phyloP scores from a whole-genome alignment of 805 yeast species.

The Zygoascus bituminiphila region DNA sequence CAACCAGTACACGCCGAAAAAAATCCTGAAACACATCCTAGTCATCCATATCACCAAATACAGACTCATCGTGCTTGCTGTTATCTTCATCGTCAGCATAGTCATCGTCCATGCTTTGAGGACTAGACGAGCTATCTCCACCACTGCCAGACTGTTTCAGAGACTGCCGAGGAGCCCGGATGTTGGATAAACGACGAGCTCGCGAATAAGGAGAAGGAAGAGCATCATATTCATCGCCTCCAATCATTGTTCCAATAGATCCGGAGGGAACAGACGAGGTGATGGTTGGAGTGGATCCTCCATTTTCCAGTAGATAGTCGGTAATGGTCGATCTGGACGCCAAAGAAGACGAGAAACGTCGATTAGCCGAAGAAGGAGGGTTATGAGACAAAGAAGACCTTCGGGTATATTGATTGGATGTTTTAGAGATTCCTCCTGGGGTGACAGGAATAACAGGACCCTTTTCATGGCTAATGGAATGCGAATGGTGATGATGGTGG shows the following conservation, averaged over 20 bases:
- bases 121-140: conserved; percentile 5
- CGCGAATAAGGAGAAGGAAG: conserved; percentile 15
- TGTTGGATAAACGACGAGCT: conserved; percentile 17
- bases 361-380: conserved; percentile 11
- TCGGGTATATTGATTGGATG: conserved; percentile 3
- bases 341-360: conserved; percentile 13
- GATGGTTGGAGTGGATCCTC: neutral
- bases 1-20: neutral
- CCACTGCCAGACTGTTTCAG: neutral
- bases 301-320: conserved; percentile 11
- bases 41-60: conserved; percentile 34
- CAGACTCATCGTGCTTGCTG: conserved; percentile 23
- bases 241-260: conserved; percentile 4
- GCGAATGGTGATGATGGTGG: conserved; percentile 5
- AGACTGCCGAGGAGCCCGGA: conserved; percentile 11
- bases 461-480: conserved; percentile 6
- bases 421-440: conserved; percentile 12
- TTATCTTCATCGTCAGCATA: conserved; percentile 21
- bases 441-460: conserved; percentile 10
- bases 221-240: conserved; percentile 15
- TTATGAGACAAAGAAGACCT: conserved; percentile 13
- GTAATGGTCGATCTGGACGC: conserved; percentile 14
- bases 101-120: conserved; percentile 9
- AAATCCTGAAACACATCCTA: conserved; percentile 4
- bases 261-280: neutral